Base-by-base conservation (phyloP, 1,284 basidiomycete genomes). In the Ceratobasidium sp. region DNA sequence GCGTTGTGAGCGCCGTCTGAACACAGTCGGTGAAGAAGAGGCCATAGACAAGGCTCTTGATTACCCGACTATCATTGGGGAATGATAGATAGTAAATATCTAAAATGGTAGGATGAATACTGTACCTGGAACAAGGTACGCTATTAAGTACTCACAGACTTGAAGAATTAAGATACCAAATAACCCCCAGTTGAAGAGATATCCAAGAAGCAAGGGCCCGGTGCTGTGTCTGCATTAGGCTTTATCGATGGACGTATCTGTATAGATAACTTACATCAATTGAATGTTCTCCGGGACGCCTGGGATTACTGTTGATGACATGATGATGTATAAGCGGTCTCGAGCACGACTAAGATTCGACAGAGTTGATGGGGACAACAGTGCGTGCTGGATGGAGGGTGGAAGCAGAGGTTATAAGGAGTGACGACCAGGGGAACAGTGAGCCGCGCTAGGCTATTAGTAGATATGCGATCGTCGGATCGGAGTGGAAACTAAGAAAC, bases 21-120 rank as follows among this genome's bases (percentile, higher is more conserved):
- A 72, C 33, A 56, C 52, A 62, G 62, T 72, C 71, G 47, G 66
- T 52, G 21, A 70, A 60, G 58, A 70, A 72, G 49, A 72, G 66
- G 13, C 52, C 53, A 39, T 72, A 72, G 19, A 72, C 71, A 30
- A 72, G 59, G 44, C 49, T 59, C 54, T 72, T 72, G 52, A 72
- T 64, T 27, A 53, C 41, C 14, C 42, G 30, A 44, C 33, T 56
- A 33, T 72, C 71, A 25, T 54, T 64, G n/a, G 71, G 71, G 56
- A 72, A 72, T 1, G 69, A 68, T 11, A 72, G 52, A 52, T 70
- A 69, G 49, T 72, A 72, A 36, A 72, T 70, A 58, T 72, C 71
- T 72, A 23, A 23, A 47, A n/a, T n/a, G 9, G 25, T 41, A 14
- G 13, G 21, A n/a, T 60, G 25, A 46, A 25, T 42, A 30, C 25